phyloP scores from a whole-genome alignment of 2,329 filamentous ascomycete species.

The Ophiostoma novo-ulmi region DNA sequence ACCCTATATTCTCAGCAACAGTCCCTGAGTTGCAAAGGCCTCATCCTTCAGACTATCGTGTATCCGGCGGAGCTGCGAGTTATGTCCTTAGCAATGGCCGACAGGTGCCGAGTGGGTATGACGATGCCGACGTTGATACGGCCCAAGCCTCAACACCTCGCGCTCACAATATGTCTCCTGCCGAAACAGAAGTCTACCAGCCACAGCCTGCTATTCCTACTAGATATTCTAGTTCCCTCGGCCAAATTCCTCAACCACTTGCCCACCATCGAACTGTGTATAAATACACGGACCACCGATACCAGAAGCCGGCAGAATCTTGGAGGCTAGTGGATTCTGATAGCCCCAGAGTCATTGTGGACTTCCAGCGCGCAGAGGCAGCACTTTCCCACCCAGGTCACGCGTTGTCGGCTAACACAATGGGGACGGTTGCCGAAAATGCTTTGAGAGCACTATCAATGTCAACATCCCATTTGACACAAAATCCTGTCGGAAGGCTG shows the following conservation, averaged over 20 bases:
- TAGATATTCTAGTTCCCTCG: neutral
- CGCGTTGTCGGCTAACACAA: neutral
- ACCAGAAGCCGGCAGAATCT: neutral
- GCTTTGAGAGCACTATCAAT: neutral
- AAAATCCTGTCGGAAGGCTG: neutral
- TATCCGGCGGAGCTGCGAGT: conserved; percentile 30
- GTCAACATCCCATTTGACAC: neutral
- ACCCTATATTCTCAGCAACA: neutral
- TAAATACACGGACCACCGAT: neutral
- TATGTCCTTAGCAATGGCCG: conserved; percentile 25
- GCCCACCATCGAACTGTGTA: neutral
- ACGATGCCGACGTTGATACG: neutral
- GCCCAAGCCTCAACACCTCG: neutral
- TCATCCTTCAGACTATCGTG: neutral
- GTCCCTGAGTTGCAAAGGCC: neutral
- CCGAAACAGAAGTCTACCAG: neutral
- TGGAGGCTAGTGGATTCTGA: neutral
- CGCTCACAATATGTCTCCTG: neutral
- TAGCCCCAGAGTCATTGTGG: neutral
- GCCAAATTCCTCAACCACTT: neutral
- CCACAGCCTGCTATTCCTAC: neutral
- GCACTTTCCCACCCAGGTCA: neutral
- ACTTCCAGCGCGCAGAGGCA: neutral
- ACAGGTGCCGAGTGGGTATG: neutral
- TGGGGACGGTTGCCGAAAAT: neutral